These are phyloP conservation scores for Phylloporus sp. DNA, from an alignment of 768 basidiomycete genomes.

Conservation along the genomic window DNA sequence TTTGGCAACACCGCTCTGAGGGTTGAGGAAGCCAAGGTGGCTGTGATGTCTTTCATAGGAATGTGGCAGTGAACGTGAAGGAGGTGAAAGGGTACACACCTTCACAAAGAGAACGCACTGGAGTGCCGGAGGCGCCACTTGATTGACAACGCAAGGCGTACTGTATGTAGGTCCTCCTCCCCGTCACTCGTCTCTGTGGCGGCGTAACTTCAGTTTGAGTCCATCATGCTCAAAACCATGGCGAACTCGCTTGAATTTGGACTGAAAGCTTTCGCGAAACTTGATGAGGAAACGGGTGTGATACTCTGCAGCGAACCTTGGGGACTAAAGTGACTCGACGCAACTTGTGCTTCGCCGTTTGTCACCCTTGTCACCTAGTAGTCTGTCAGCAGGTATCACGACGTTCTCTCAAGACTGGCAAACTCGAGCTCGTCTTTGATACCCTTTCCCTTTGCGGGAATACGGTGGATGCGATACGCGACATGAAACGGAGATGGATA, in stretches of 20 bases:
- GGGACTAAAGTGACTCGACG: not conserved
- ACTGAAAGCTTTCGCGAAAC: constrained; percentile 48
- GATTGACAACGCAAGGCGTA: not conserved
- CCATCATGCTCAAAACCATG: not conserved
- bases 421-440: not conserved
- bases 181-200: not conserved
- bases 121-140: constrained; percentile 57
- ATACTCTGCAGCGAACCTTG: constrained; percentile 48
- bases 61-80: constrained; percentile 54
- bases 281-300: constrained; percentile 54
- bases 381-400: not conserved
- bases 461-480: constrained; percentile 1
- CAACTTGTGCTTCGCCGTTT: not conserved
- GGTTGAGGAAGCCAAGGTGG: constrained; percentile 48
- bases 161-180: too few species aligned
- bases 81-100: constrained; percentile 79
- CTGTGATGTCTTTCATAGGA: constrained; percentile 38
- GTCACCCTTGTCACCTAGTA: not conserved
- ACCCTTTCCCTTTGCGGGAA: not conserved
- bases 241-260: constrained; percentile 49
- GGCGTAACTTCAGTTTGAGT: not conserved
- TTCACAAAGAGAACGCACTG: constrained; percentile 68
- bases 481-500: constrained; percentile 8
- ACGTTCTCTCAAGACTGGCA: not conserved
- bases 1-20: constrained; percentile 53